phyloP scores from a whole-genome alignment of 495 filamentous ascomycete species.

The Bacidia rubella region DNA sequence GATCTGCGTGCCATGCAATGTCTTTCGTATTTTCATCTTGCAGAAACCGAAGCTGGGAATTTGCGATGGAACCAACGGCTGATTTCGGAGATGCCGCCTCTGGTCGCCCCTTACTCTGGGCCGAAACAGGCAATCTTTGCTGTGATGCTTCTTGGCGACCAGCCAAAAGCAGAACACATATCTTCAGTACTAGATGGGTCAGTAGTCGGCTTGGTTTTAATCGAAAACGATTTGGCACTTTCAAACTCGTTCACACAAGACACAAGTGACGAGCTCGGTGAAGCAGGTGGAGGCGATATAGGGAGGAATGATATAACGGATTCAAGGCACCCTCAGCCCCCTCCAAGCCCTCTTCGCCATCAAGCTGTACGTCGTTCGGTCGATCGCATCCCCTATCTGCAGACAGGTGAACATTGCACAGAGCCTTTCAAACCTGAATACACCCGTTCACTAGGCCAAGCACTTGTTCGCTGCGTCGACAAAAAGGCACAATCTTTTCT shows the following conservation, averaged over 20 bases:
- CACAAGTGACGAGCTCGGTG: neutral
- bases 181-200: conserved; percentile 41
- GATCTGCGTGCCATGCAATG: conserved; percentile 68
- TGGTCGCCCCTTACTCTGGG: conserved; percentile 44
- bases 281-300: neutral
- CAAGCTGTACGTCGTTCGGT: conserved; percentile 26
- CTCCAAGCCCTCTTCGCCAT: too few relatives aligned
- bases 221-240: conserved; percentile 28
- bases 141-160: conserved; percentile 39
- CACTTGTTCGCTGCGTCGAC: conserved; percentile 38
- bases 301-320: too few relatives aligned
- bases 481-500: conserved; percentile 26
- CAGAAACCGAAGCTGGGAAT: conserved; percentile 23
- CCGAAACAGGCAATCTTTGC: conserved; percentile 35
- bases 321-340: too few relatives aligned
- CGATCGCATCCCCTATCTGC: conserved; percentile 30
- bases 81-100: conserved; percentile 34
- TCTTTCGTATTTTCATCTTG: conserved; percentile 62
- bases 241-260: neutral
- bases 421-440: conserved; percentile 30
- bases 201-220: conserved; percentile 41
- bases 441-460: conserved; percentile 36
- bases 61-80: conserved; percentile 36
- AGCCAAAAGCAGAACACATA: conserved; percentile 33
- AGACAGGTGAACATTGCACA: conserved; percentile 26